Conservation (phyloP, 2,329 filamentous ascomycete genomes). For the Rhinocladiella mackenziei region DNA sequence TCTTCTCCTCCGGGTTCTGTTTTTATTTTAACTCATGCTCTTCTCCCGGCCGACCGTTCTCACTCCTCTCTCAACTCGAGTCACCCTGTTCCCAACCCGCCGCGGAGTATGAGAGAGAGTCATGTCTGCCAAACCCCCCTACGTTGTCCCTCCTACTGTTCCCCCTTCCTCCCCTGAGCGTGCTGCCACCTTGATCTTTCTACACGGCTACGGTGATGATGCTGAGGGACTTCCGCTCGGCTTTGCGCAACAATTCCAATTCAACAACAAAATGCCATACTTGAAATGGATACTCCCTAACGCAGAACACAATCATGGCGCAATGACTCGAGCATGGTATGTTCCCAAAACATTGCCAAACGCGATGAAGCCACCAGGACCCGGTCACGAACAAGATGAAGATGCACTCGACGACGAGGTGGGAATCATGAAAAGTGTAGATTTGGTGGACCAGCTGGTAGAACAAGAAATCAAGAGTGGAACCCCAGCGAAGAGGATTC, state of each 20-base stretch:
- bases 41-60: neutral
- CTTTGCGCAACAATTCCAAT: constrained; percentile 47
- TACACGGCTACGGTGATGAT: constrained; percentile 48
- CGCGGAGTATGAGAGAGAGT: neutral
- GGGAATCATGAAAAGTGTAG: constrained; percentile 40
- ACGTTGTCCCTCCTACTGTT: constrained; percentile 21
- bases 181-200: constrained; percentile 28
- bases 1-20: neutral
- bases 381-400: constrained; percentile 41
- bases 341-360: constrained; percentile 45
- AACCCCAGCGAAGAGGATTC: constrained; percentile 41
- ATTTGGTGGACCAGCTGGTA: constrained; percentile 42
- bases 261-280: constrained; percentile 46
- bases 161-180: constrained; percentile 19
- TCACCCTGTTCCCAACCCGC: too few relatives aligned
- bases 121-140: constrained; percentile 24
- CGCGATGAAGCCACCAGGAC: constrained; percentile 39
- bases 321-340: constrained; percentile 40
- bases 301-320: constrained; percentile 45
- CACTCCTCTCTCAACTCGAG: neutral
- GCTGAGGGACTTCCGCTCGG: constrained; percentile 44
- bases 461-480: constrained; percentile 41
- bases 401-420: constrained; percentile 45
- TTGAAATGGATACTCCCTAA: constrained; percentile 51
- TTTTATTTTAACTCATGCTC: neutral